Evolutionary conservation across 164 flowering plant genomes (phyloP), one percentile per base, ranked within the genome.

Genomic region (Annona cherimola): DNA sequence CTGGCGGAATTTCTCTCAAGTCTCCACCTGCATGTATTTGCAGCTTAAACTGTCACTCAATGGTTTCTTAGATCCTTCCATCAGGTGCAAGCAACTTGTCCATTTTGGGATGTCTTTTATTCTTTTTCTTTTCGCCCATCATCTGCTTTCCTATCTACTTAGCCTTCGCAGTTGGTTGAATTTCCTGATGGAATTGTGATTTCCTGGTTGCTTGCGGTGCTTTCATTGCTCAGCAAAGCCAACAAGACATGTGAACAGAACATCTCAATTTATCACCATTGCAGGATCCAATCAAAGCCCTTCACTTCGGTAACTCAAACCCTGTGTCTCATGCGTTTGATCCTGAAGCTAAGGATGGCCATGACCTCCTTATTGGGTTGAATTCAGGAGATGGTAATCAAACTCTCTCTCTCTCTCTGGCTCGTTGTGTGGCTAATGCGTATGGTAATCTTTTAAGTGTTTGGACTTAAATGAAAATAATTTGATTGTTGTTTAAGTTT

Each of bases 281-380:
- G 82, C 79, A 95, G 99, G 99, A 95, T 80, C 99, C 99, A 41
- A 80, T 95, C 61, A 95, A 95, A 82, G 84, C 93, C 26, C 84
- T 95, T 64, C 90, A 93, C 81, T 95, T 95, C 71, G 80, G 92
- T 79, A 91, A 84, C 83, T 89, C 96, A 19, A 93, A 93, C 75
- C 99, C 99, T n/a, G 79, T 87, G 44, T 95, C 97, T 76, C 99
- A 95, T 74, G 97, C 99, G 40, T 95, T 89, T 84, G 96, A 93
- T 74, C 87, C 82, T n/a, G 99, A 95, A 71, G 88, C 95, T 0
- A 93, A 89, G 84, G 99, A 93, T 73, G 97, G 99, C 64, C 99
- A 95, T 78, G 99, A 95, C 81, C 85, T 95, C 79, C 85, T 95
- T 66, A 85, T 95, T 83, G 99, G 98, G 54, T 83, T 95, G 83